Evolutionary conservation across 768 basidiomycete species (phyloP).

Genomic region (Leccinum disarticulatum): DNA sequence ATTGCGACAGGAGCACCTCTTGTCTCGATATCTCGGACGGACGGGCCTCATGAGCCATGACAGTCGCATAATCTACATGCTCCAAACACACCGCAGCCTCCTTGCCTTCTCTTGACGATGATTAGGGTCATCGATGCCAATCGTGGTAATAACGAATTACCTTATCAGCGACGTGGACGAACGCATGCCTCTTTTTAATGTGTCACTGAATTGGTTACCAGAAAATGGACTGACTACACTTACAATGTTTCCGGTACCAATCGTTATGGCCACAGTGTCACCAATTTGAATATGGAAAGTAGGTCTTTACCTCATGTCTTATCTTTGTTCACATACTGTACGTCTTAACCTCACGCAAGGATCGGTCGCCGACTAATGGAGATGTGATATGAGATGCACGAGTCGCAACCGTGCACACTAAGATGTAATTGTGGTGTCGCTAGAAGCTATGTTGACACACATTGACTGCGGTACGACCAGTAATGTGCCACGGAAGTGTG

Average conservation of each 20-base stretch:
- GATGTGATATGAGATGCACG: not conserved
- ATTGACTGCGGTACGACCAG: not conserved
- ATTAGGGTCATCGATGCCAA: slow-evolving; percentile 28
- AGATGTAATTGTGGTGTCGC: not conserved
- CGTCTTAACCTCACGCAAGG: not conserved
- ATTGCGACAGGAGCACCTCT: not conserved
- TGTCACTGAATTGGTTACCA: not conserved
- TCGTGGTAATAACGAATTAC: slow-evolving; percentile 22
- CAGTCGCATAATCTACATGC: slow-evolving; percentile 11
- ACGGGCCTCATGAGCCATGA: slow-evolving; percentile 12
- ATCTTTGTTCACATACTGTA: not conserved
- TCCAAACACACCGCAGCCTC: slow-evolving; percentile 11
- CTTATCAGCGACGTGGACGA: slow-evolving; percentile 19
- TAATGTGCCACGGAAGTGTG: not conserved
- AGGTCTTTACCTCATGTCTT: not conserved
- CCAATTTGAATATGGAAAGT: not conserved
- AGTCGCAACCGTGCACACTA: not conserved
- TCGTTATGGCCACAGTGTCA: not conserved
- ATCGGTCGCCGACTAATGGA: not conserved
- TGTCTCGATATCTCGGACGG: not conserved
- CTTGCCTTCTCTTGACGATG: not conserved
- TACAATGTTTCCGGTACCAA: not conserved
- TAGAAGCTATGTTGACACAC: not conserved
- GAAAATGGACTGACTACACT: not conserved
- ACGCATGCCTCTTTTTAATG: slow-evolving; percentile 14